phyloP scores from a whole-genome alignment of 2,329 filamentous ascomycete genomes.

The Juglanconis sp. region DNA sequence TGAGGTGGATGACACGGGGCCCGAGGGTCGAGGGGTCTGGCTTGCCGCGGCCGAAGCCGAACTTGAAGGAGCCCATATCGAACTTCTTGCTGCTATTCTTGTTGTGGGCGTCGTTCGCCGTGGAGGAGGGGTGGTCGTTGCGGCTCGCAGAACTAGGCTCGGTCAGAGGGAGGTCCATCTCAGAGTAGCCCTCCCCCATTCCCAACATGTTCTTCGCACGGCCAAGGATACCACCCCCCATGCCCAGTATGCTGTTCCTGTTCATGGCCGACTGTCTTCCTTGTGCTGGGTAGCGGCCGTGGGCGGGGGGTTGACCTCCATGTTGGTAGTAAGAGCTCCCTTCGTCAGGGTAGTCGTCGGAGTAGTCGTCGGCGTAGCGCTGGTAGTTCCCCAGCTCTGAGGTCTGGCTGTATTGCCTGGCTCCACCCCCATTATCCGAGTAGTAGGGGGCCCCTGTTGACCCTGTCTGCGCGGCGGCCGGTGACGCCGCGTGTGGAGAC shows the following conservation, averaged over 20 bases:
- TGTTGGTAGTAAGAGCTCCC: conserved; percentile 81
- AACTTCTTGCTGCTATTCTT: conserved; percentile 52
- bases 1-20: conserved; percentile 88
- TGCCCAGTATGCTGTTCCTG: conserved; percentile 81
- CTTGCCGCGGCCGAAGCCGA: conserved; percentile 81
- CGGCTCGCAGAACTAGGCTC: conserved; percentile 57
- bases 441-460: conserved; percentile 40
- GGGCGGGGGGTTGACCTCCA: conserved; percentile 44
- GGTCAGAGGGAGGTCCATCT: conserved; percentile 96
- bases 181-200: conserved; percentile 84
- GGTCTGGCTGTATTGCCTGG: conserved; percentile 65
- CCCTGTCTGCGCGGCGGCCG: conserved; percentile 29
- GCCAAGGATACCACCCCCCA: conserved; percentile 85
- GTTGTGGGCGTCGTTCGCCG: conserved; percentile 37
- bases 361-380: conserved; percentile 76
- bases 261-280: conserved; percentile 61
- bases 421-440: conserved; percentile 22
- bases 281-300: conserved; percentile 46
- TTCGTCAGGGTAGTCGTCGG: conserved; percentile 78
- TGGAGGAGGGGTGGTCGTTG: background rate
- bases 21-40: conserved; percentile 87
- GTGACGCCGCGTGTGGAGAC: conserved; percentile 30
- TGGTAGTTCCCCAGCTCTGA: conserved; percentile 86
- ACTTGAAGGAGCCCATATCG: conserved; percentile 78
- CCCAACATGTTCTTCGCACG: conserved; percentile 87